Conservation (phyloP, 1,284 basidiomycete species). For the Ceratobasidium sp. region DNA sequence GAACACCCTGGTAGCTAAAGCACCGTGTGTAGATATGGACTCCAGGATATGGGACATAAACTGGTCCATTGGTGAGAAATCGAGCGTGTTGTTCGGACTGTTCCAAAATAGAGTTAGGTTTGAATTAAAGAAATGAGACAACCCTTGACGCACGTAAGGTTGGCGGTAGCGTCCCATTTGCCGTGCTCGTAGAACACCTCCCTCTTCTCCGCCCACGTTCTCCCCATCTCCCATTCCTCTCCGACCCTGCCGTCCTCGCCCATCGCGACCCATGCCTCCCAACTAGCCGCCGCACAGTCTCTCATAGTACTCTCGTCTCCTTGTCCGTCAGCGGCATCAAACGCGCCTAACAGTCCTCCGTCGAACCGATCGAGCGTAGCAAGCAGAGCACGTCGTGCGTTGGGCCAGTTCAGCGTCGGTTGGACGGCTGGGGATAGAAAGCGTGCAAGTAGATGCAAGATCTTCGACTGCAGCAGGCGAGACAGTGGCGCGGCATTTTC, state of each 20-base stretch:
- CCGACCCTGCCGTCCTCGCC: slow-evolving; percentile 49
- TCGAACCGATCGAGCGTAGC: slow-evolving; percentile 90
- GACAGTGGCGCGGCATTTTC: slow-evolving; percentile 58
- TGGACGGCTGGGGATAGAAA: slow-evolving; percentile 76
- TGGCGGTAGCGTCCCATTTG: slow-evolving; percentile 84
- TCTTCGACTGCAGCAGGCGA: slow-evolving; percentile 69
- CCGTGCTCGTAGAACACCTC: slow-evolving; percentile 93
- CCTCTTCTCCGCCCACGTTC: slow-evolving; percentile 93
- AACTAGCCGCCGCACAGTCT: slow-evolving; percentile 83
- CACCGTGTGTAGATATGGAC: slow-evolving; percentile 80
- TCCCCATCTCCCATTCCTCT: slow-evolving; percentile 91
- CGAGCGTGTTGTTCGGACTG: slow-evolving; percentile 61
- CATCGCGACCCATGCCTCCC: slow-evolving; percentile 77
- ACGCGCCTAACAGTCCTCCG: slow-evolving; percentile 83
- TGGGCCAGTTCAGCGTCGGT: slow-evolving; percentile 77
- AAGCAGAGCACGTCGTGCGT: slow-evolving; percentile 76
- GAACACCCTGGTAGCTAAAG: slow-evolving; percentile 87
- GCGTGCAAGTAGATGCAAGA: slow-evolving; percentile 76
- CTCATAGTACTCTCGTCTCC: slow-evolving; percentile 81
- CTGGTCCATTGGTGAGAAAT: slow-evolving; percentile 93
- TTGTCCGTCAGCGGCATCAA: slow-evolving; percentile 83
- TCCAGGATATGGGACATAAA: slow-evolving; percentile 83
- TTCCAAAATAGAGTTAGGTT: slow-evolving; percentile 58
- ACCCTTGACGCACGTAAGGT: slow-evolving; percentile 78
- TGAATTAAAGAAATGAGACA: not conserved